phyloP scores from a whole-genome alignment of 805 yeast species.

The Metschnikowia hibisci region DNA sequence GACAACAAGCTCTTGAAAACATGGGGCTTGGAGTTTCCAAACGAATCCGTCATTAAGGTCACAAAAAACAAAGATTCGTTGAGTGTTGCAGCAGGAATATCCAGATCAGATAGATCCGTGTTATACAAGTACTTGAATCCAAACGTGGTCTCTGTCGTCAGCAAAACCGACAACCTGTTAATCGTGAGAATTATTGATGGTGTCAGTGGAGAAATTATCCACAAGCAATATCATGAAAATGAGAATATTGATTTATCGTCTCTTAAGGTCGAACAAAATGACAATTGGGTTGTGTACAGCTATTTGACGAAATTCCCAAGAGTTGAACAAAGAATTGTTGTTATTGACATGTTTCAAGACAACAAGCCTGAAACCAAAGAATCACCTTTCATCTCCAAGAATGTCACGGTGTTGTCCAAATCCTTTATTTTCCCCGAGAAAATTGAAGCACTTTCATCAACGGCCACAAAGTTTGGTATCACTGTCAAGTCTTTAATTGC shows the following conservation, averaged over 20 bases:
- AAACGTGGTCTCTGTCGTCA: slow-evolving; percentile 51
- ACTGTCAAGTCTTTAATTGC: slow-evolving; percentile 63
- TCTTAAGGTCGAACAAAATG: slow-evolving; percentile 62
- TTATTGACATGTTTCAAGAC: slow-evolving; percentile 61
- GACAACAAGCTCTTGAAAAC: slow-evolving; percentile 18
- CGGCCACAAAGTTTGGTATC: slow-evolving; percentile 62
- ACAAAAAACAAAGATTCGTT: slow-evolving; percentile 21
- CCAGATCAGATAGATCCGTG: slow-evolving; percentile 66
- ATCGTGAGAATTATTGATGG: slow-evolving; percentile 58
- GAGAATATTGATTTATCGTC: slow-evolving; percentile 37
- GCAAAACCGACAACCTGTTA: slow-evolving; percentile 28
- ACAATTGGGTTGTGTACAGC: slow-evolving; percentile 77
- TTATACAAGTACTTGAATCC: slow-evolving; percentile 83
- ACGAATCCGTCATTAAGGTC: slow-evolving; percentile 19
- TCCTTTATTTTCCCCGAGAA: slow-evolving; percentile 62
- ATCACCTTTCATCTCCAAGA: slow-evolving; percentile 33
- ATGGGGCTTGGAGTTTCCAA: slow-evolving; percentile 26
- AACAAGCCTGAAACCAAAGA: slow-evolving; percentile 49
- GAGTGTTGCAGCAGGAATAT: slow-evolving; percentile 58
- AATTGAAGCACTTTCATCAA: slow-evolving; percentile 48
- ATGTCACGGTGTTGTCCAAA: slow-evolving; percentile 49
- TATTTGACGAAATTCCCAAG: slow-evolving; percentile 49
- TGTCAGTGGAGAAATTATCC: slow-evolving; percentile 61
- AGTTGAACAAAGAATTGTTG: slow-evolving; percentile 54
- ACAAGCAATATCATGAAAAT: slow-evolving; percentile 36